Evolutionary conservation across 2,329 filamentous ascomycete species (phyloP).

Genomic region (Phialocephala subalpina): DNA sequence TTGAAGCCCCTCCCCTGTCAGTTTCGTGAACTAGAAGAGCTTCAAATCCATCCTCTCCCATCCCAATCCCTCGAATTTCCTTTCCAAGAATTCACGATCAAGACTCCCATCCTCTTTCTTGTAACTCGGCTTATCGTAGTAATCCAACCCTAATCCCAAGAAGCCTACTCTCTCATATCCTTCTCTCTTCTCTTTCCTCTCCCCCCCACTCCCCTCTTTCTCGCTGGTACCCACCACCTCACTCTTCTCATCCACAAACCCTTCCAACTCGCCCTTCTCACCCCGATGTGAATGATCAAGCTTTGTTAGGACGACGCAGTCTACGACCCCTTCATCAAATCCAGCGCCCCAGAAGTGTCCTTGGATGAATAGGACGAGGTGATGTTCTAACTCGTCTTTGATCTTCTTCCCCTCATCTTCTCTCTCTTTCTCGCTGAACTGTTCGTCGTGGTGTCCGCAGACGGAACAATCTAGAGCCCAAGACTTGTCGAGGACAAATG

Average conservation of each 20-base stretch:
- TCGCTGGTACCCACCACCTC: neutral
- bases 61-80: constrained; percentile 15
- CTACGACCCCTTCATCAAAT: constrained; percentile 5
- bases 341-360: constrained; percentile 11
- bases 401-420: constrained; percentile 11
- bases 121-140: constrained; percentile 3
- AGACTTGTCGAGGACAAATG: constrained; percentile 2
- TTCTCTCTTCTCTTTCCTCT: neutral
- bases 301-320: constrained; percentile 11
- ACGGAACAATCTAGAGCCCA: constrained; percentile 13
- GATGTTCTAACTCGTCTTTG: constrained; percentile 7
- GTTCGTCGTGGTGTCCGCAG: constrained; percentile 1
- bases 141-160: constrained; percentile 1
- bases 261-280: too few species aligned
- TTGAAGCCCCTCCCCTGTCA: too few species aligned
- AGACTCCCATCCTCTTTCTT: constrained; percentile 19
- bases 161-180: constrained; percentile 15
- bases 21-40: constrained; percentile 10
- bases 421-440: neutral
- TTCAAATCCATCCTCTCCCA: constrained; percentile 16
- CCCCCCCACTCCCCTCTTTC: too few species aligned
- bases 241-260: neutral
- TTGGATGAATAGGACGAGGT: neutral
- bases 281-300: too few species aligned
- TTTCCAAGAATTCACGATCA: constrained; percentile 3